Evolutionary conservation across 2,329 filamentous ascomycete species (phyloP), one percentile per base, ranked within the genome.

Genomic region (Conoideocrella luteorostrata): DNA sequence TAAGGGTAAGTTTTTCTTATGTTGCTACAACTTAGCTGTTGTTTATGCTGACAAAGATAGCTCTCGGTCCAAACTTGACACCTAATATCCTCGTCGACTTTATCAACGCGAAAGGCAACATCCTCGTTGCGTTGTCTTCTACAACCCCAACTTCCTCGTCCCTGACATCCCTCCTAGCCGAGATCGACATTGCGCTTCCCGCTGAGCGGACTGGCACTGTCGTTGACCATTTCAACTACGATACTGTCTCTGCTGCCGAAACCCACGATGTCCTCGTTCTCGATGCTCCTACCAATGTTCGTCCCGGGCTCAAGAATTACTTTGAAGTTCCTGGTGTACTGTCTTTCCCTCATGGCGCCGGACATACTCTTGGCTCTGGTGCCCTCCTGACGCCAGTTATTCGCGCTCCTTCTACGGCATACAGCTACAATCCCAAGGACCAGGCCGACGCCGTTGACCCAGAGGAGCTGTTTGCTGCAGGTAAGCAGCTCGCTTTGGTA

Each of bases 191-290:
- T 58, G 74, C 82, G 53, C 78, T 96, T n/a, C 88, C 93, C 30
- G 69, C 80, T 28, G 91, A 95, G 66, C 87, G 90, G 58, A 88
- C 84, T 44, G 82, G 87, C 45, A 72, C 91, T 46, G 84, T 95
- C 5, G 84, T 97, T 49, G 93, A 97, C 67, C 93, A 98, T 72
- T 96, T 97, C 80, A 86, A 88, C 70, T 93, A 93, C 68, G 91
- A 97, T 59, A 74, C 77, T 45, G 55, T 77, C 24, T 88, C 84
- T 32, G 84, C 91, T 4, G 60, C 81, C 39, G 89, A 96, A 51
- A 78, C 82, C 59, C 93, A 98, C 67, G 88, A 97, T 66, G 86
- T 95, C 23, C 73, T 98, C 35, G 75, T 96, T 23, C 69, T 96
- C 41, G 78, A 86, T 34, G 74, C 79, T 28, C 86, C 89, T 4